Evolutionary conservation across 1,284 basidiomycete species (phyloP).

Genomic region (Papiliotrema fonsecae): DNA sequence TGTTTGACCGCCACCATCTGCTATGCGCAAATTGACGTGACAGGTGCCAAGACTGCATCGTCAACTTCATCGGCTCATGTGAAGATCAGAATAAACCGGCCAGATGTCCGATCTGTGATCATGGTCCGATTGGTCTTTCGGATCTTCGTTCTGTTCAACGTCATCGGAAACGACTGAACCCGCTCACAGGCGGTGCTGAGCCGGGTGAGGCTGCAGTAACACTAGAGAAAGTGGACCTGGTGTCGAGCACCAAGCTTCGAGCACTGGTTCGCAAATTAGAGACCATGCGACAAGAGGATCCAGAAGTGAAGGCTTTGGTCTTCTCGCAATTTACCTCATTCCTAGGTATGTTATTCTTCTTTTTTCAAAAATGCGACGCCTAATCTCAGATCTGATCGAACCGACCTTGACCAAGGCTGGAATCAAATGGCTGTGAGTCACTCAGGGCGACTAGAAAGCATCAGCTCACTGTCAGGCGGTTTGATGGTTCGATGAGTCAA

Average conservation of each 20-base stretch:
- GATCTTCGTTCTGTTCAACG: constrained; percentile 40
- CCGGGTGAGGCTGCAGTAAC: constrained; percentile 38
- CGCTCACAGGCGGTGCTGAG: constrained; percentile 23
- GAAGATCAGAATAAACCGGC: constrained; percentile 44
- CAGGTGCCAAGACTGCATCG: constrained; percentile 48
- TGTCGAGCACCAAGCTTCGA: constrained; percentile 66
- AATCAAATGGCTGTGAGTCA: constrained; percentile 58
- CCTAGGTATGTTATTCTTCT: constrained; percentile 45
- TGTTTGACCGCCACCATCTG: constrained; percentile 27
- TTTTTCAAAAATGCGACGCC: constrained; percentile 6
- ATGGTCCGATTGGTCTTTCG: constrained; percentile 34
- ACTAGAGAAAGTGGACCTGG: constrained; percentile 74
- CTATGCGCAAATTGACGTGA: neutral
- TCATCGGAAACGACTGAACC: constrained; percentile 45
- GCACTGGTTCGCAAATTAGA: constrained; percentile 42
- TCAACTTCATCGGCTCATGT: constrained; percentile 43
- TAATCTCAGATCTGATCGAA: constrained; percentile 63
- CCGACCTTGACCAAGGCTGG: constrained; percentile 67
- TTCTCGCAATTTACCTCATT: constrained; percentile 75
- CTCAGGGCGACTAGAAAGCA: neutral
- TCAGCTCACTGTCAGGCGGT: constrained; percentile 51
- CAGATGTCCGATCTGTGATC: constrained; percentile 42
- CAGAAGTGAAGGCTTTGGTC: constrained; percentile 75
- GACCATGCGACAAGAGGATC: constrained; percentile 52
- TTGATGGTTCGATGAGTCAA: constrained; percentile 90